Evolutionary conservation across 345 rosid species (phyloP), one percentile per base, ranked within the genome.

Genomic region (Iberis pinnata): DNA sequence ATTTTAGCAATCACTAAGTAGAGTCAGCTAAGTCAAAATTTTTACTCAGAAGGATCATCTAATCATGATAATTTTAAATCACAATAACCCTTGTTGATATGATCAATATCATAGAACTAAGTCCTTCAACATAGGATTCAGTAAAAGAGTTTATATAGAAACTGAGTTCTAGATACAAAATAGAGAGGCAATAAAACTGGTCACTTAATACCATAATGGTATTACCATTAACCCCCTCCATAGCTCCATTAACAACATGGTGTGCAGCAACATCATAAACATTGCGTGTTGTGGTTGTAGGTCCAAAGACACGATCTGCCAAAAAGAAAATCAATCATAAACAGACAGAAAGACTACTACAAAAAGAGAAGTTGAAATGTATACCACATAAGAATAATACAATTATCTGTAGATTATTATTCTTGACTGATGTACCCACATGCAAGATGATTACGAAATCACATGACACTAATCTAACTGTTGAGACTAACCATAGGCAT

Each of bases 201-300:
- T 19, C 37, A 35, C n/a, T n/a, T n/a, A n/a, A n/a, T n/a, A n/a
- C n/a, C n/a, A n/a, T n/a, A n/a, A n/a, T n/a, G 6, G 36, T 45
- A 63, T 49, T 80, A 92, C 98, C 98, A 49, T 80, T 92, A 62
- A 92, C 41, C 64, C 98, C 98, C 64, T 92, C 95, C 98, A 92
- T 92, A 25, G 95, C 82, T 70, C 98, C 95, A 71, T 72, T 68
- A 63, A 92, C 84, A 71, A 88, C 88, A 75, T 92, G 95, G 67
- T 88, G 98, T 26, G 97, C 88, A 70, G 97, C 86, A 67, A 92
- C 79, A 76, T 92, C 98, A 65, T 88, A 85, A 37, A 92, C 98
- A 72, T 92, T 95, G 48, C 98, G 93, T n/a, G 98, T 92, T 44
- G 98, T 92, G 60, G 98, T 92, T 22, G 98, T 92, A 16, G 98